A percentile compares a stretch with the other conserved stretches of the same genome.
Evolutionary conservation across 805 yeast genomes (phyloP).

Genomic region (Candida awuae): DNA sequence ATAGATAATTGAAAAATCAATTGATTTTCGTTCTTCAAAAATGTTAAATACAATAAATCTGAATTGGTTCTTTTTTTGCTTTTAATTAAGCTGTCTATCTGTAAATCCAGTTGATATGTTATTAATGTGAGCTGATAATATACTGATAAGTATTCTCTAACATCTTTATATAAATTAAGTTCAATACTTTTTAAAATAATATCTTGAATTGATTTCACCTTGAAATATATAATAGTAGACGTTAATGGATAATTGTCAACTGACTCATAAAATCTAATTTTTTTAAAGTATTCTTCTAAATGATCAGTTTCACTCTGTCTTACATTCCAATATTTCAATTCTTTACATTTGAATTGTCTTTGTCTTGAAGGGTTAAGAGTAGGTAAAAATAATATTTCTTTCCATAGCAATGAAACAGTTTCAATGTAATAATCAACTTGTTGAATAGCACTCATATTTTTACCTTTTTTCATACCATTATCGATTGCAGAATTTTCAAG

Average conservation of each 20-base stretch:
- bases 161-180: conserved; percentile 55
- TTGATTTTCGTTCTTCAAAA: conserved; percentile 4
- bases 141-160: conserved; percentile 57
- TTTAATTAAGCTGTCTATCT: conserved; percentile 1
- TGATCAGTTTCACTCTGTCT: conserved; percentile 68
- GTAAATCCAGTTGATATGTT: conserved; percentile 18
- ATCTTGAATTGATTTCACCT: conserved; percentile 64
- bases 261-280: conserved; percentile 18
- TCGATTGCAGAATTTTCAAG: conserved; percentile 20
- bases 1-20: conserved; percentile 20
- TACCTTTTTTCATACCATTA: conserved; percentile 24
- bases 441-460: conserved; percentile 37
- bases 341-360: conserved; percentile 61
- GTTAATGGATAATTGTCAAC: conserved; percentile 46
- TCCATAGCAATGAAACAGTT: conserved; percentile 6
- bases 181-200: conserved; percentile 70
- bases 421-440: conserved; percentile 25
- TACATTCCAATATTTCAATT: conserved; percentile 61
- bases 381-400: conserved; percentile 6
- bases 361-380: conserved; percentile 73
- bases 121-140: conserved; percentile 49
- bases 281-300: conserved; percentile 37
- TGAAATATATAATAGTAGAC: conserved; percentile 59
- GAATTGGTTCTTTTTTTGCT: background rate
- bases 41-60: background rate